Base-by-base conservation (phyloP, 257 asterid genomes). In the Hygrophila difformis region DNA sequence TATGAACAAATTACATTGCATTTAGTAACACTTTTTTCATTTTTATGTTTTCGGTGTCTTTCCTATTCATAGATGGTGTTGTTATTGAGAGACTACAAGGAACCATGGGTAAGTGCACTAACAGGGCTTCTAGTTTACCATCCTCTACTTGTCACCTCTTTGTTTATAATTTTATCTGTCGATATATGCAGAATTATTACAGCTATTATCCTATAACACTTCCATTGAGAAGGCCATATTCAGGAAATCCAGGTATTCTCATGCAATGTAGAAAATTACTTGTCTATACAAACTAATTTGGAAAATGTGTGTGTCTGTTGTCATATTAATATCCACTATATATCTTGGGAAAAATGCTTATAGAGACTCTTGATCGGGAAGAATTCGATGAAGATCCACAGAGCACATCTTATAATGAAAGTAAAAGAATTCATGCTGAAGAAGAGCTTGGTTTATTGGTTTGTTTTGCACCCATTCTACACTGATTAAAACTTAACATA, bases 211-310 rank as follows among this genome's bases (percentile, higher is more conserved):
- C 96, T 17, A 49, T 42, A 12, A 60, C 75, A 14, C 93, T 79
- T 60, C 98, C 96, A 20, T 1, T 79, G 52, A 79, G 98, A 70
- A 67, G 85, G 63, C 98, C 96, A 20, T 72, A 85, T 64, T 71
- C 94, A 1, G 98, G 94, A 69, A 72, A 89, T 80, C 96, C 96
- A 65, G 98, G 98, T 78, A 53, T 23, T 51, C 12, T 46, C 7
- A 7, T 24, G 5, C 29, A 24, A 24, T 24, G 5, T 24, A 24
- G 29, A 7, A 24, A 24, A 24, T n/a, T n/a, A n/a, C n/a, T n/a
- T n/a, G n/a, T n/a, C n/a, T n/a, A n/a, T n/a, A n/a, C n/a, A n/a
- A n/a, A n/a, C n/a, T n/a, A n/a, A n/a, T n/a, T n/a, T n/a, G n/a
- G n/a, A n/a, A n/a, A n/a, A n/a, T n/a, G n/a, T n/a, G n/a, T n/a